Conservation (phyloP, 2,329 filamentous ascomycete genomes). For the Ophiostoma ips region DNA sequence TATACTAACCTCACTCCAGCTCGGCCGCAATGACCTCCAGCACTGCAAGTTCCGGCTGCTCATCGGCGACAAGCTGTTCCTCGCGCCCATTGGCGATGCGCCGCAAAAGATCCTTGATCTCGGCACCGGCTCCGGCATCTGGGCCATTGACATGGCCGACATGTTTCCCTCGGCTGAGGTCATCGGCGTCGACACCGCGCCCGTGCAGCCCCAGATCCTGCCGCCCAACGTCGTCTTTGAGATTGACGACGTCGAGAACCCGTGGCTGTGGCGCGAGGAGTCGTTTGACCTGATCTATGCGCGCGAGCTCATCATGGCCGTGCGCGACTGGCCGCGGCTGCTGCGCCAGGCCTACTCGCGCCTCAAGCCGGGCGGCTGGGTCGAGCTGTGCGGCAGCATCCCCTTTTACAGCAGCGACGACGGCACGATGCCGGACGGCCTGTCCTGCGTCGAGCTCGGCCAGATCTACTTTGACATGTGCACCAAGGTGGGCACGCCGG, state of each 20-base stretch:
- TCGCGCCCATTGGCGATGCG: slow-evolving; percentile 26
- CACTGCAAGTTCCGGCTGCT: slow-evolving; percentile 12
- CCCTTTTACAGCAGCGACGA: slow-evolving; percentile 28
- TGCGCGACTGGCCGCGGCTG: slow-evolving; percentile 16
- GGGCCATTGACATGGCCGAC: slow-evolving; percentile 21
- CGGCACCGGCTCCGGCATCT: slow-evolving; percentile 30
- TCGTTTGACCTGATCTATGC: slow-evolving; percentile 47
- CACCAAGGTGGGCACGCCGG: no score
- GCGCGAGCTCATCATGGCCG: slow-evolving; percentile 38
- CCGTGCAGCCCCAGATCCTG: slow-evolving; percentile 31
- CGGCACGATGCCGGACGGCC: slow-evolving; percentile 27
- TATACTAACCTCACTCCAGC: no score
- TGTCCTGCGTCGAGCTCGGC: slow-evolving; percentile 4
- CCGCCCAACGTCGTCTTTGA: slow-evolving; percentile 21
- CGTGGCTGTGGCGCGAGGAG: slow-evolving; percentile 33
- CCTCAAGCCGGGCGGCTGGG: slow-evolving; percentile 34
- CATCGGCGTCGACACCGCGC: slow-evolving; percentile 29
- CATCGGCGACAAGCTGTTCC: slow-evolving; percentile 27
- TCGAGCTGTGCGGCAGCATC: slow-evolving; percentile 33
- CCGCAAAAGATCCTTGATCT: slow-evolving; percentile 32
- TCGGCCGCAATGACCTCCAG: no score
- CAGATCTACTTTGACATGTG: no score
- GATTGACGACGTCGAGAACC: slow-evolving; percentile 28
- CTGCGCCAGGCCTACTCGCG: slow-evolving; percentile 15
- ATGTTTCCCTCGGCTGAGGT: slow-evolving; percentile 25